These are phyloP conservation scores for Rhizophora mangle DNA, from an alignment of 345 rosid species.

Conservation along the genomic window DNA sequence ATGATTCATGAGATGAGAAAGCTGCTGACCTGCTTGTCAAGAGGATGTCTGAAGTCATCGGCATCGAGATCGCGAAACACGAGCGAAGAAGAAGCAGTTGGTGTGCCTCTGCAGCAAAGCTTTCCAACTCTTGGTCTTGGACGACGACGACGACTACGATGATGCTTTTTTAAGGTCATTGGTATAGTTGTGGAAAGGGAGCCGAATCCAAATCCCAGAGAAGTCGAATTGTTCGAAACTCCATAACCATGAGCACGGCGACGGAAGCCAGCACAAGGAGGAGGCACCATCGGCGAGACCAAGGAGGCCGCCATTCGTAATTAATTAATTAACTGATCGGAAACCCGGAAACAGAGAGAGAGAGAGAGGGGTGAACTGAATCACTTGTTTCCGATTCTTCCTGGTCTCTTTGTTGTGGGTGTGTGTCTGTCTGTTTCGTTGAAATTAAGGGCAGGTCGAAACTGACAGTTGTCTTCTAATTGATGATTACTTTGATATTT, in stretches of 20 bases:
- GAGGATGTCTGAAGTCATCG: slow-evolving; percentile 92
- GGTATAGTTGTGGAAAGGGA: too few species aligned
- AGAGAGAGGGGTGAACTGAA: too few species aligned
- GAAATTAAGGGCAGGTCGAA: too few species aligned
- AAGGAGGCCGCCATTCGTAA: too few species aligned
- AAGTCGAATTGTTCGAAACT: slow-evolving; percentile 13
- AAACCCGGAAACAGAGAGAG: too few species aligned
- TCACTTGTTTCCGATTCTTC: too few species aligned
- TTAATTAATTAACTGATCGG: too few species aligned
- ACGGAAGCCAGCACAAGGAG: slow-evolving; percentile 34
- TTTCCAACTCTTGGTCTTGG: slow-evolving; percentile 30
- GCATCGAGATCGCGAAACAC: slow-evolving; percentile 87
- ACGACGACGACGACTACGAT: neutral
- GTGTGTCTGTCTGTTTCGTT: too few species aligned
- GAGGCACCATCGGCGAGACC: neutral
- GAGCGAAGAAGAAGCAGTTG: slow-evolving; percentile 25
- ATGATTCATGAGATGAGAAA: neutral
- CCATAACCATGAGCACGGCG: neutral
- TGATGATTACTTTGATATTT: too few species aligned
- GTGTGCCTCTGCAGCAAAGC: slow-evolving; percentile 46
- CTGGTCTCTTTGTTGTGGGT: too few species aligned
- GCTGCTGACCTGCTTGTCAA: slow-evolving; percentile 73
- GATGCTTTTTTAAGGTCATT: too few species aligned
- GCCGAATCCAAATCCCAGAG: slow-evolving; percentile 21
- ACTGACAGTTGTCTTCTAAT: too few species aligned